phyloP scores from a whole-genome alignment of 2,329 filamentous ascomycete genomes.

The Alternaria conjuncta region DNA sequence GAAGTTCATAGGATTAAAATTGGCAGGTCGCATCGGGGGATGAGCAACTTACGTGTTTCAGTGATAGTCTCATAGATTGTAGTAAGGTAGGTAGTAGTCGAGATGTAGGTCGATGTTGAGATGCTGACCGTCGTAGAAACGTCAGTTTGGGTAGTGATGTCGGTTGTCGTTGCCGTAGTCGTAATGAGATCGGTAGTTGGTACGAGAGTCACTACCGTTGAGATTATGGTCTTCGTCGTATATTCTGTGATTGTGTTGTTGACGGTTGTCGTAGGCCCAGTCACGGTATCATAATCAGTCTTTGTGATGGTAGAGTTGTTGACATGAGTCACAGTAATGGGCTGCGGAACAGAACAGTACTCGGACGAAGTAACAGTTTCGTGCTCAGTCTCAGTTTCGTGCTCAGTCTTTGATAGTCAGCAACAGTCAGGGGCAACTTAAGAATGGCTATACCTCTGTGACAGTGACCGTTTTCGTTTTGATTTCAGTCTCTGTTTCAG shows the following conservation, averaged over 20 bases:
- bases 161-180: constrained; percentile 16
- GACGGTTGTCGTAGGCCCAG: constrained; percentile 9
- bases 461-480: not conserved
- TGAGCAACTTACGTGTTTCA: constrained; percentile 2
- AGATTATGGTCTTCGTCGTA: constrained; percentile 21
- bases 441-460: not conserved
- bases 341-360: not conserved
- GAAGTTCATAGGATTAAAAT: not conserved
- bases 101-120: constrained; percentile 26
- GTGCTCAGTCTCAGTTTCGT: not conserved
- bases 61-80: constrained; percentile 4
- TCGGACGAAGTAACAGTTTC: not conserved
- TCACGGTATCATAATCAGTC: constrained; percentile 1
- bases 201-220: constrained; percentile 25
- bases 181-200: constrained; percentile 20
- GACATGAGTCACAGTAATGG: constrained; percentile 4
- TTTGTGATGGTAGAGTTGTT: constrained; percentile 12
- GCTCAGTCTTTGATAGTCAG: not conserved
- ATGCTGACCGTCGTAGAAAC: constrained; percentile 23
- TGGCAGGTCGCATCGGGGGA: not conserved
- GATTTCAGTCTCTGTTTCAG: not conserved
- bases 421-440: not conserved
- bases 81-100: constrained; percentile 10
- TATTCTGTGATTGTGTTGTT: constrained; percentile 19
- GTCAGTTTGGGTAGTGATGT: constrained; percentile 17